These are phyloP conservation scores for Cutaneotrichosporon daszewskae DNA, from an alignment of 1,284 basidiomycete species.

Conservation along the genomic window DNA sequence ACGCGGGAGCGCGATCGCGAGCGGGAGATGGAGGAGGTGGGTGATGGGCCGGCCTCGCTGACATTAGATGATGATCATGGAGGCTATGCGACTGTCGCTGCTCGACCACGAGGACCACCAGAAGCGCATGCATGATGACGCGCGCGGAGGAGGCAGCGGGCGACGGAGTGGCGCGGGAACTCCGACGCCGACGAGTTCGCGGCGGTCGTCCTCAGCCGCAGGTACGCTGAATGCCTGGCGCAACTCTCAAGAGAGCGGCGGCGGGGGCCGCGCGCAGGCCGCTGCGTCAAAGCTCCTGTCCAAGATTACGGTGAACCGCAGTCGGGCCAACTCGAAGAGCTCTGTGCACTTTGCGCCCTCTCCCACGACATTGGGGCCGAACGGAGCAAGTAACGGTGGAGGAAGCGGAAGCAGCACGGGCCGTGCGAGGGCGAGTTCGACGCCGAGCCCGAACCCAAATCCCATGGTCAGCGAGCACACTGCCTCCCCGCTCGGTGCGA, in stretches of 20 bases:
- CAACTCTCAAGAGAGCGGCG: constrained; percentile 2
- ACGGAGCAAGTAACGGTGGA: neutral
- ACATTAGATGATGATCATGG: constrained; percentile 88
- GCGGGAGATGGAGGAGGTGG: constrained; percentile 80
- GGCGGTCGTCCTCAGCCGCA: constrained; percentile 14
- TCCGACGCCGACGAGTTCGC: constrained; percentile 11
- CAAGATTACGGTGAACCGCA: constrained; percentile 26
- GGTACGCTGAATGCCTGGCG: constrained; percentile 18
- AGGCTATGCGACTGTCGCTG: constrained; percentile 93
- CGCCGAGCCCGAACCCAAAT: constrained; percentile 5
- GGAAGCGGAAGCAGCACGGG: neutral
- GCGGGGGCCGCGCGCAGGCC: constrained; percentile 16
- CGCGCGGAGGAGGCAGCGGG: neutral
- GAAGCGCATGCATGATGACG: constrained; percentile 32
- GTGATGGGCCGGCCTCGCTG: constrained; percentile 24
- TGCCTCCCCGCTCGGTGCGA: constrained; percentile 7
- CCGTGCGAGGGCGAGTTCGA: constrained; percentile 8
- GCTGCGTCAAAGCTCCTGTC: constrained; percentile 30
- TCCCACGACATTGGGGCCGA: constrained; percentile 8
- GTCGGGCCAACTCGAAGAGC: constrained; percentile 18
- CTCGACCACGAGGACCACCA: constrained; percentile 69
- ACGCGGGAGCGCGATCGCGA: constrained; percentile 55
- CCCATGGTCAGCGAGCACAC: neutral
- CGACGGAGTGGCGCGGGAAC: neutral
- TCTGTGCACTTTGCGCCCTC: constrained; percentile 19